Base-by-base conservation (phyloP, 2,329 filamentous ascomycete species). In the Phialocephala sp. region DNA sequence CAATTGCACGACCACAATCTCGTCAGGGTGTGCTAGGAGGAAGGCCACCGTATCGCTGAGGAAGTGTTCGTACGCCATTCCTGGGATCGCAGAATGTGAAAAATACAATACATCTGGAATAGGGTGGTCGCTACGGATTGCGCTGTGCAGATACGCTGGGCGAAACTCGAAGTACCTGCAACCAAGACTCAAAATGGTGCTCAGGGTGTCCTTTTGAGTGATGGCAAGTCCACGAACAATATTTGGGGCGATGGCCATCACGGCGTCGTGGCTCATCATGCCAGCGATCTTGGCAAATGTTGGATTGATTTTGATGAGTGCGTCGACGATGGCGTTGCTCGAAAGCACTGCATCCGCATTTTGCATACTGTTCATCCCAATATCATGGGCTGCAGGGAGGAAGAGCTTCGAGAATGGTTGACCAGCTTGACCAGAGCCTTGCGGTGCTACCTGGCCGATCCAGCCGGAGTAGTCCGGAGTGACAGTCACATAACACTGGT, bases 141-240 rank as follows among this genome's bases (percentile, higher is more conserved):
- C 76, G 1, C 75, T 73, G 71, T 83, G 81, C 60, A 82, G 79
- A 64, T 81, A 79, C 0, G 82, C 82, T 0, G 83, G 83, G 6
- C 83, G 76, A 69, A 84, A 84, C 72, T 84, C 83, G 61, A 85
- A 85, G 73, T 85, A 85, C 4, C 83, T 72, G 0, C 81, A 81
- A 0, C 82, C 83, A 43, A 84, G 77, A 45, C 73, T 73, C 59
- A 85, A 77, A 55, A 85, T 81, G 8, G 76, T 76, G 9, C 75
- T 69, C 0, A 84, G 74, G 1, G 72, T 74, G 67, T 85, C 82
- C 68, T 85, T 85, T 59, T 85, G 83, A 8, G 82, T 85, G 56
- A 84, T 79, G 64, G 82, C 80, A 1, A 84, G 77, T 8, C 80
- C 81, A 63, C 77, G 76, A 69, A 85, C 79, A 71, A 85, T 84